Percentiles rank a stretch among this genome's conserved stretches.
These are phyloP conservation scores for Lecanoromycetidae sp. DNA, from an alignment of 2,329 filamentous ascomycete genomes.

Conservation along the genomic window DNA sequence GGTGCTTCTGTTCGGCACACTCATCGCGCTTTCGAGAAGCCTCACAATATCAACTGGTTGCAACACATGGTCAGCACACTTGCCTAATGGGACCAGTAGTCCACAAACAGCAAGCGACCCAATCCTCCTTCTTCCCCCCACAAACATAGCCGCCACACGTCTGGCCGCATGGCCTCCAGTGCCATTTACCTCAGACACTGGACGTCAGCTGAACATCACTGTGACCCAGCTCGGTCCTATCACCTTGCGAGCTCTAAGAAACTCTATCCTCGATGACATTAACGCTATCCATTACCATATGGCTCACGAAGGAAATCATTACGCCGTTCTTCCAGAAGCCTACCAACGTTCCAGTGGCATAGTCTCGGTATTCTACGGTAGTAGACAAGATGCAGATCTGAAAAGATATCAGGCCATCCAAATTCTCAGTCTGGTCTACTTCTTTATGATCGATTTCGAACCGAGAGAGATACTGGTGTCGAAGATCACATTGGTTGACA, in stretches of 20 bases:
- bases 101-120: too few relatives aligned
- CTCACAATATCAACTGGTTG: too few relatives aligned
- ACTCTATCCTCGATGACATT: background rate
- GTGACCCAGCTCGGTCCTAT: background rate
- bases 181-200: background rate
- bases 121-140: too few relatives aligned
- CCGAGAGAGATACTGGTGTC: background rate
- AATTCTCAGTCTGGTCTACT: background rate
- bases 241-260: background rate
- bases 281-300: background rate
- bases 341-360: background rate
- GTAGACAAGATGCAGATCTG: background rate
- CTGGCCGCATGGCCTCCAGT: background rate
- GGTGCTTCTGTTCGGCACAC: too few relatives aligned
- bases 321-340: background rate
- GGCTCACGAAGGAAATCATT: background rate
- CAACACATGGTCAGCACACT: too few relatives aligned
- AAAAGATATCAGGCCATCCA: background rate
- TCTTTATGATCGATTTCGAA: background rate
- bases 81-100: too few relatives aligned
- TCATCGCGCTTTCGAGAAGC: too few relatives aligned
- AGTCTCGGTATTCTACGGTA: background rate
- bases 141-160: background rate
- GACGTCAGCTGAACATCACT: background rate
- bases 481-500: background rate